A percentile compares a stretch with the other conserved stretches of the same genome.
Evolutionary conservation across 2,329 filamentous ascomycete genomes (phyloP).

Genomic region (Penicillium capsulatum): DNA sequence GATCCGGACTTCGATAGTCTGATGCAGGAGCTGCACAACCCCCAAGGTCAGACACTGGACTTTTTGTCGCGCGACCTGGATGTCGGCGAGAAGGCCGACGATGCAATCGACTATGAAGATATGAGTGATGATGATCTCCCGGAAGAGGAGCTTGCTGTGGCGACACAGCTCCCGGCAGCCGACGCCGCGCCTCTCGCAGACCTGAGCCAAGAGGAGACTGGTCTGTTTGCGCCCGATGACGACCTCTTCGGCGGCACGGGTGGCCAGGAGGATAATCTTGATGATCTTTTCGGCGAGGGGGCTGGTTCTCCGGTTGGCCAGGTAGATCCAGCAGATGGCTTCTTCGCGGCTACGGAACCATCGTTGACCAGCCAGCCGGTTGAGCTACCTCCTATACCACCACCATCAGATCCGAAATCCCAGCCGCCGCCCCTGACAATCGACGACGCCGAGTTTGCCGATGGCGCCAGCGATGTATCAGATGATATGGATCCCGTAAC

Average conservation of each 20-base stretch:
- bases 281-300: slow-evolving; percentile 48
- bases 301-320: slow-evolving; percentile 33
- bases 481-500: slow-evolving; percentile 42
- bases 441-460: slow-evolving; percentile 19
- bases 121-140: slow-evolving; percentile 89
- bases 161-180: slow-evolving; percentile 42
- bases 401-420: slow-evolving; percentile 17
- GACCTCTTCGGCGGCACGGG: slow-evolving; percentile 26
- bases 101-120: slow-evolving; percentile 86
- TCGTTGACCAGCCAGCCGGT: slow-evolving; percentile 15
- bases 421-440: slow-evolving; percentile 22
- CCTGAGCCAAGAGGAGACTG: slow-evolving; percentile 38
- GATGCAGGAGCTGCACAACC: slow-evolving; percentile 41
- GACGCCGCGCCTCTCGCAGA: slow-evolving; percentile 48
- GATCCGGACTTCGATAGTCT: slow-evolving; percentile 42
- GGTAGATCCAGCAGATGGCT: slow-evolving; percentile 28
- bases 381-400: slow-evolving; percentile 18
- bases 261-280: slow-evolving; percentile 39
- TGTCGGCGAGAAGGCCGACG: slow-evolving; percentile 74
- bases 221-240: slow-evolving; percentile 27
- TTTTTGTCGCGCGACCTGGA: slow-evolving; percentile 41
- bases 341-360: slow-evolving; percentile 31
- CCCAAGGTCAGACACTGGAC: slow-evolving; percentile 36
- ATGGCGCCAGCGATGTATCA: slow-evolving; percentile 27
- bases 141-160: slow-evolving; percentile 48